A percentile compares a stretch with the other conserved stretches of the same genome.
These are phyloP conservation scores for Stachybotrys chartarum DNA, from an alignment of 2,329 filamentous ascomycete species.

Conservation along the genomic window DNA sequence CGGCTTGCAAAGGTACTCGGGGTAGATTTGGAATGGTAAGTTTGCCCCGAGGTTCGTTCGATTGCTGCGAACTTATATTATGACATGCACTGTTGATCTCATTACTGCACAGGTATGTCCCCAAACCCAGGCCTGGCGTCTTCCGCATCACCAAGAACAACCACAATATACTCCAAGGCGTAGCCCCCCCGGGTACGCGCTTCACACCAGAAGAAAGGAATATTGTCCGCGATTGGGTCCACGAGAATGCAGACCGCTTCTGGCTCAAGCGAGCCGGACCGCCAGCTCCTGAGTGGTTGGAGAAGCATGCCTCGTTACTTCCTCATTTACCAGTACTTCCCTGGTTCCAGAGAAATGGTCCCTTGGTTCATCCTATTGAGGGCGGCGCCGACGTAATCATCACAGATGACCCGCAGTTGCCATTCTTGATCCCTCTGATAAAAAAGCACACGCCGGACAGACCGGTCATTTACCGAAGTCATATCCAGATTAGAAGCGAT, in stretches of 20 bases:
- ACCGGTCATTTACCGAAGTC: constrained; percentile 72
- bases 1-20: constrained; percentile 60
- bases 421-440: constrained; percentile 66
- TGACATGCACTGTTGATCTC: not conserved
- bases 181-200: constrained; percentile 55
- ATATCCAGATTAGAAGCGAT: constrained; percentile 76
- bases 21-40: constrained; percentile 69
- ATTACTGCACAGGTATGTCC: constrained; percentile 38
- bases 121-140: constrained; percentile 70
- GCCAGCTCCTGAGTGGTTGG: not conserved
- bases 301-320: not conserved
- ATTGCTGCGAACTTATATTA: constrained; percentile 29
- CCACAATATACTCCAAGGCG: constrained; percentile 82
- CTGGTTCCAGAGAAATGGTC: constrained; percentile 51
- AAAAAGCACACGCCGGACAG: constrained; percentile 63
- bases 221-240: constrained; percentile 62
- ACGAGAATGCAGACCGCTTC: constrained; percentile 65
- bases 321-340: not conserved
- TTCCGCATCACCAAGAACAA: constrained; percentile 83
- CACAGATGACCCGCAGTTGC: constrained; percentile 79
- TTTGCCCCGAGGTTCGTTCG: no score
- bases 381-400: constrained; percentile 72
- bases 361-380: constrained; percentile 50
- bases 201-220: constrained; percentile 55
- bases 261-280: constrained; percentile 43